Conservation (phyloP, 2,329 filamentous ascomycete genomes). For the Metarhizium robertsii region DNA sequence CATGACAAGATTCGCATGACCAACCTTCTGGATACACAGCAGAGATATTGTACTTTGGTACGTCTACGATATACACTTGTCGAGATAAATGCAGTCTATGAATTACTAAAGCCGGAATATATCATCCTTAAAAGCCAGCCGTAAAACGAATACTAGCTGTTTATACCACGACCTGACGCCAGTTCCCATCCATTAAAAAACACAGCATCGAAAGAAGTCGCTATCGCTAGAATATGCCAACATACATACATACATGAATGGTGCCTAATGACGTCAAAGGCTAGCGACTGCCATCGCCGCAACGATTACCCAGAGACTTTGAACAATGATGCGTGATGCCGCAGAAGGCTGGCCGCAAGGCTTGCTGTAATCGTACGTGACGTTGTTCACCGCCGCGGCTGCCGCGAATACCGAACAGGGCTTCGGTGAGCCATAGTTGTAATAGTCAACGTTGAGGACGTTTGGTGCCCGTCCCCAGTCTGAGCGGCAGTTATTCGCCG, state of each 20-base stretch:
- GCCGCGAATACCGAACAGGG: conserved; percentile 69
- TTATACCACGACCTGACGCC: background rate
- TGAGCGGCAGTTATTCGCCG: conserved; percentile 50
- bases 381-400: conserved; percentile 60
- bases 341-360: conserved; percentile 33
- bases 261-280: background rate
- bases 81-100: background rate
- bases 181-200: background rate
- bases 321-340: background rate
- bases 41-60: background rate
- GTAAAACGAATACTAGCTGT: background rate
- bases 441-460: conserved; percentile 77
- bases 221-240: background rate
- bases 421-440: conserved; percentile 54
- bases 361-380: conserved; percentile 54
- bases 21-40: background rate
- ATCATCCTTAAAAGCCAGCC: background rate
- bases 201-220: background rate
- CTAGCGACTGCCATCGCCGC: conserved; percentile 9
- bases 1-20: background rate
- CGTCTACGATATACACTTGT: background rate
- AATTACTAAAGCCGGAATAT: background rate
- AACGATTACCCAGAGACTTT: conserved; percentile 16
- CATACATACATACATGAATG: background rate
- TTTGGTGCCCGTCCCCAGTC: conserved; percentile 64